These are phyloP conservation scores for Diospyros lotus DNA, from an alignment of 148 eudicot species.

Conservation along the genomic window DNA sequence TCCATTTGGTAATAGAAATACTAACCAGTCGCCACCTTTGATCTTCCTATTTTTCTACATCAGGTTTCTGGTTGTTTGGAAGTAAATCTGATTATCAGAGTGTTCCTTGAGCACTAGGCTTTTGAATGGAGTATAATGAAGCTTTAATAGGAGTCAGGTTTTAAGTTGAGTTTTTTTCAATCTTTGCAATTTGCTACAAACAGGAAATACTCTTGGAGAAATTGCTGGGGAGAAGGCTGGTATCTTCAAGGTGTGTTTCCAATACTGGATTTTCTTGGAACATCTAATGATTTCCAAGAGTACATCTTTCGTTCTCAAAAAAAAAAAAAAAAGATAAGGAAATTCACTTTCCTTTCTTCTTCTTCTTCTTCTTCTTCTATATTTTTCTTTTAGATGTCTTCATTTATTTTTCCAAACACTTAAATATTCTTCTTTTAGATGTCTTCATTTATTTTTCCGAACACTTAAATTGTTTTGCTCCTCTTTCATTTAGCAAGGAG, in stretches of 20 bases:
- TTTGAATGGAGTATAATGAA: background rate
- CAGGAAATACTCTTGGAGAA: conserved; percentile 92
- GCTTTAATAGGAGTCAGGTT: conserved; percentile 6
- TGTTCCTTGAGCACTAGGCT: background rate
- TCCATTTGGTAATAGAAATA: background rate
- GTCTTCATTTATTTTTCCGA: background rate
- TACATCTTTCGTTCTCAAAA: background rate
- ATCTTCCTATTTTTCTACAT: background rate
- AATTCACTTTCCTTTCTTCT: background rate
- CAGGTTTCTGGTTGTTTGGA: background rate
- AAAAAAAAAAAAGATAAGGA: too few relatives aligned
- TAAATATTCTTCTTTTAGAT: background rate
- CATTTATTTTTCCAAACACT: background rate
- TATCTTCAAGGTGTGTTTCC: conserved; percentile 64
- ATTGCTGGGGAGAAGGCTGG: conserved; percentile 98
- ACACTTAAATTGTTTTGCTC: conserved; percentile 3
- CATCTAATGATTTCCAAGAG: background rate
- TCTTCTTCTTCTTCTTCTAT: conserved; percentile 4
- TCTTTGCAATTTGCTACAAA: conserved; percentile 13
- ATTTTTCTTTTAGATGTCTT: background rate
- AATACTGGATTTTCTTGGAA: background rate
- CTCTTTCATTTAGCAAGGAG: conserved; percentile 49
- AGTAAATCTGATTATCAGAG: background rate
- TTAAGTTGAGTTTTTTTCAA: background rate
- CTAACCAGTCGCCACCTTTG: background rate